phyloP scores from a whole-genome alignment of 139 green algal genomes.

The Raphidocelis subcapitata region DNA sequence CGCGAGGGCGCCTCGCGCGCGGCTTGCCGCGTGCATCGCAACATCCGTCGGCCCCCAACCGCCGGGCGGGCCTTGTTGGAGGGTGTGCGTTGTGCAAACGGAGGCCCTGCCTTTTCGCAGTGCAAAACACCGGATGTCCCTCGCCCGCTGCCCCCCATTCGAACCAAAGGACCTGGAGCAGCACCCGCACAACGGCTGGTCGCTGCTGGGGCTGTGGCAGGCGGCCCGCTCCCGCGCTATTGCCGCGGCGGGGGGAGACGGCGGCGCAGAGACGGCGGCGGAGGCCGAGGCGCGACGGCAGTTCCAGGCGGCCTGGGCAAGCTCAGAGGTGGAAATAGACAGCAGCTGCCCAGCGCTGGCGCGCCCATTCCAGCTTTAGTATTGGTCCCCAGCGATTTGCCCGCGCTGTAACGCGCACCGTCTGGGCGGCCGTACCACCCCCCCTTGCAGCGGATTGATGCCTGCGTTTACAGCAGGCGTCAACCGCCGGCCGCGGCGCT shows the following conservation, averaged over 20 bases:
- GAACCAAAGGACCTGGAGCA: constrained; percentile 52
- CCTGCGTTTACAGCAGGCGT: neutral
- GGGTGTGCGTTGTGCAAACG: neutral
- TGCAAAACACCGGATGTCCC: too few relatives aligned
- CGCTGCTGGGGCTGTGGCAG: constrained; percentile 39
- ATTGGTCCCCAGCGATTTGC: neutral
- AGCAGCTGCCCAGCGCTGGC: constrained; percentile 21
- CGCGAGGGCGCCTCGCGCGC: too few relatives aligned
- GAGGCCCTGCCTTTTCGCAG: neutral
- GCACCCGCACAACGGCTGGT: constrained; percentile 50
- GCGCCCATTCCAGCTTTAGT: neutral
- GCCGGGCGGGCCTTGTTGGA: neutral
- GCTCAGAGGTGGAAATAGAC: constrained; percentile 16
- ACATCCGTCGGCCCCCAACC: neutral
- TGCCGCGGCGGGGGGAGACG: neutral
- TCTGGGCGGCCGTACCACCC: neutral
- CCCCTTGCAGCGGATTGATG: neutral
- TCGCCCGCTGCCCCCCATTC: too few relatives aligned
- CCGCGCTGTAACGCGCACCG: neutral
- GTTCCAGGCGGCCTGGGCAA: constrained; percentile 6
- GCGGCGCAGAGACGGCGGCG: too few relatives aligned
- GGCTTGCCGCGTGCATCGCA: neutral
- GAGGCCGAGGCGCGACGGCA: neutral
- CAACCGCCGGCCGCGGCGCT: neutral
- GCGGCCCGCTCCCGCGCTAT: constrained; percentile 10